Evolutionary conservation across 2,329 filamentous ascomycete genomes (phyloP).

Genomic region (Aspergillus uvarum): DNA sequence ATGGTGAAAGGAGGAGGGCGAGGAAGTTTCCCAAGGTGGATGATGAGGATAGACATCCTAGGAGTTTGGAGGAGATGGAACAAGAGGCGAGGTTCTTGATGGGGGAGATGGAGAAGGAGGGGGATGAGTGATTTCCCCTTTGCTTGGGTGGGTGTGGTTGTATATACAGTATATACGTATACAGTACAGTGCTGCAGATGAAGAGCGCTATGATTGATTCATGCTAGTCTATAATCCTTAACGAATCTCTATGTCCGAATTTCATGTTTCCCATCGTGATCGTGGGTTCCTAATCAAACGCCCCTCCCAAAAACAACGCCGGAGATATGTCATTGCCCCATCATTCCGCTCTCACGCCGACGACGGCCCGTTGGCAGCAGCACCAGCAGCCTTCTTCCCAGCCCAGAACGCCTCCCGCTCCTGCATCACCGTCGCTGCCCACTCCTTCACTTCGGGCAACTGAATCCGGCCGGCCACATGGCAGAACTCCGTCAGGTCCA

Average conservation of each 20-base stretch:
- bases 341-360: neutral
- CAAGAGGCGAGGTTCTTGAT: conserved; percentile 46
- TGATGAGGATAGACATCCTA: conserved; percentile 60
- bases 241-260: too few species aligned
- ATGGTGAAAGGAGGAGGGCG: conserved; percentile 21
- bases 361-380: conserved; percentile 1
- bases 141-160: neutral
- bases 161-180: neutral
- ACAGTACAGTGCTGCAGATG: too few species aligned
- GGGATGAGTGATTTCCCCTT: conserved; percentile 25
- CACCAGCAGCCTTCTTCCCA: conserved; percentile 40
- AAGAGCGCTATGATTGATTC: too few species aligned
- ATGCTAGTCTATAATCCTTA: too few species aligned
- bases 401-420: conserved; percentile 72
- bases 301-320: conserved; percentile 9
- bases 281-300: too few species aligned
- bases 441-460: conserved; percentile 74
- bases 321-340: conserved; percentile 2
- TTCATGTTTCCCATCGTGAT: too few species aligned
- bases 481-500: conserved; percentile 84
- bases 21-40: conserved; percentile 74
- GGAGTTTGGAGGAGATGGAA: conserved; percentile 40
- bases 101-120: conserved; percentile 30
- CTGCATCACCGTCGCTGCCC: conserved; percentile 72
- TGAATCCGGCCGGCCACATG: conserved; percentile 72